phyloP scores from a whole-genome alignment of 495 filamentous ascomycete genomes.

The Aspergillus steynii region DNA sequence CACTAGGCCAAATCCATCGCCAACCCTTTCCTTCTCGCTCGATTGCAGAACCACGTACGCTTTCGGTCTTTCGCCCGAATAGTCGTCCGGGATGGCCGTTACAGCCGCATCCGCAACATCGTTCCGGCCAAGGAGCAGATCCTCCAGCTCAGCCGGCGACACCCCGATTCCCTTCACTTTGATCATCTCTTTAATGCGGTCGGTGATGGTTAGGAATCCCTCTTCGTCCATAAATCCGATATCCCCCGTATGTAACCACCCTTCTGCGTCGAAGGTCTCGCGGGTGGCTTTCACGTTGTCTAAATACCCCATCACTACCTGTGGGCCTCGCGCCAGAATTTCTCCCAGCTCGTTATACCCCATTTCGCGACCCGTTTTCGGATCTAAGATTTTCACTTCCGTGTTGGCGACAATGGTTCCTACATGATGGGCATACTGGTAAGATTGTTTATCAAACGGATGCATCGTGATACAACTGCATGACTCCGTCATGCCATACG shows the following conservation, averaged over 20 bases:
- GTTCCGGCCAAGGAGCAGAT: slow-evolving; percentile 56
- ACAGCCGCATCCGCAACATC: slow-evolving; percentile 63
- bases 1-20: slow-evolving; percentile 23
- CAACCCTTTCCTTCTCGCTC: slow-evolving; percentile 2
- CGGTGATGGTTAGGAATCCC: slow-evolving; percentile 61
- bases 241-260: slow-evolving; percentile 68
- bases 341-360: slow-evolving; percentile 57
- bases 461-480: slow-evolving; percentile 64
- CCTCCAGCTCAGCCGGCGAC: slow-evolving; percentile 70
- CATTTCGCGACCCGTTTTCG: slow-evolving; percentile 45
- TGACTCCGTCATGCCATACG: slow-evolving; percentile 71
- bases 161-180: slow-evolving; percentile 74
- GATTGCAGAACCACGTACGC: slow-evolving; percentile 60
- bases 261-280: slow-evolving; percentile 61
- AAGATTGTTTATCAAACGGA: slow-evolving; percentile 50
- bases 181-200: slow-evolving; percentile 75
- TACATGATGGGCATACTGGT: slow-evolving; percentile 57
- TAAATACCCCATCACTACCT: slow-evolving; percentile 61
- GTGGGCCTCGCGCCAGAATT: slow-evolving; percentile 56
- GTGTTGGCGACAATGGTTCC: slow-evolving; percentile 61
- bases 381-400: slow-evolving; percentile 60
- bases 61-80: slow-evolving; percentile 63
- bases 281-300: slow-evolving; percentile 53
- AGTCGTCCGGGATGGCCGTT: slow-evolving; percentile 57
- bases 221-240: slow-evolving; percentile 56